Conservation (phyloP, 805 yeast genomes). For the Babjeviella inositovora region DNA sequence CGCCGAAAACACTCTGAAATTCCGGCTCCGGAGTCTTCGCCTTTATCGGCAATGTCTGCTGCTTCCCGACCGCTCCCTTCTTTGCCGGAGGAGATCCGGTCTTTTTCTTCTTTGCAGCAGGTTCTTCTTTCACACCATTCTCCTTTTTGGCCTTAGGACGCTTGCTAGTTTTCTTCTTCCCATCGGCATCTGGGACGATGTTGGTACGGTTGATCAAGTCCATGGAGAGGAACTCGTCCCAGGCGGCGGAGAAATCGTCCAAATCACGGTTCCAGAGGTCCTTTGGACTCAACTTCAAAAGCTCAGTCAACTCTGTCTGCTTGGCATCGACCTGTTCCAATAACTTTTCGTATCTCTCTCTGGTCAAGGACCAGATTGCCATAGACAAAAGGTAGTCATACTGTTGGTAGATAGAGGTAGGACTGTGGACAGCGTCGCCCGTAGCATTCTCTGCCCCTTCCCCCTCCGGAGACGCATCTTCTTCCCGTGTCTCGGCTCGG, state of each 20-base stretch:
- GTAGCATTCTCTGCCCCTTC: constrained; percentile 13
- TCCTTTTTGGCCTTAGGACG: too few relatives aligned
- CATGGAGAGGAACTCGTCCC: constrained; percentile 49
- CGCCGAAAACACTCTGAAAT: too few relatives aligned
- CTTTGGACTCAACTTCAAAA: constrained; percentile 60
- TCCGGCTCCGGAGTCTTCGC: too few relatives aligned
- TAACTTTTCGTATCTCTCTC: constrained; percentile 73
- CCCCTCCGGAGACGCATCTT: constrained; percentile 25
- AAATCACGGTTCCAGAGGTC: constrained; percentile 82
- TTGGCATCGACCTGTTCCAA: constrained; percentile 57
- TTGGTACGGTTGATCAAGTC: constrained; percentile 47
- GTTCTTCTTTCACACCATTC: too few relatives aligned
- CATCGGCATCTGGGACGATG: constrained; percentile 23
- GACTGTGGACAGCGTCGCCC: constrained; percentile 17
- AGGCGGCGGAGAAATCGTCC: constrained; percentile 51
- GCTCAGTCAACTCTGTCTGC: constrained; percentile 49
- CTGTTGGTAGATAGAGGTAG: constrained; percentile 19
- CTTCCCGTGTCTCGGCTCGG: constrained; percentile 20
- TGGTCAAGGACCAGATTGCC: constrained; percentile 88
- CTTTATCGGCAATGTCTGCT: too few relatives aligned
- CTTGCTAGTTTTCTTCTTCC: constrained; percentile 20
- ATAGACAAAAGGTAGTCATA: constrained; percentile 84
- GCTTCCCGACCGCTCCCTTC: too few relatives aligned
- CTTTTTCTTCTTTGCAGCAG: too few relatives aligned
- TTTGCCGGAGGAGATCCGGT: too few relatives aligned